Conservation (phyloP, 495 filamentous ascomycete species). For the Hyaloscypha hepaticicola region DNA sequence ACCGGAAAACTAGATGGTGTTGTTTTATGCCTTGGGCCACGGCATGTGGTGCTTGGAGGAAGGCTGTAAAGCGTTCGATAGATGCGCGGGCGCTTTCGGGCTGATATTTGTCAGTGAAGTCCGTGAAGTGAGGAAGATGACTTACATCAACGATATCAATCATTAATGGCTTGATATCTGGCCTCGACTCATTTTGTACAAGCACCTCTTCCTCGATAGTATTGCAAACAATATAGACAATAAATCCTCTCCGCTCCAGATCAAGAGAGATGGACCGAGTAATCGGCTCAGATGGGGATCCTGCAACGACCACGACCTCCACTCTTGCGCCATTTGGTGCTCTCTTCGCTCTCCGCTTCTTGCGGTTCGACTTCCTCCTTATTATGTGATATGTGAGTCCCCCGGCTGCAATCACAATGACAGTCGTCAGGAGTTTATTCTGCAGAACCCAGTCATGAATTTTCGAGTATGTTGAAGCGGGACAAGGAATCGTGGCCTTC, state of each 20-base stretch:
- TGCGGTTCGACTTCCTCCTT: slow-evolving; percentile 56
- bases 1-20: slow-evolving; percentile 71
- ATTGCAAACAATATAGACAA: slow-evolving; percentile 84
- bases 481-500: slow-evolving; percentile 31
- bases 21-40: slow-evolving; percentile 70
- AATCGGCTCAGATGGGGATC: slow-evolving; percentile 75
- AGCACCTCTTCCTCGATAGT: slow-evolving; percentile 77
- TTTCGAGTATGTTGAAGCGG: slow-evolving; percentile 43
- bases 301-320: slow-evolving; percentile 89
- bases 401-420: slow-evolving; percentile 65
- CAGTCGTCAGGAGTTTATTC: slow-evolving; percentile 68
- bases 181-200: slow-evolving; percentile 69
- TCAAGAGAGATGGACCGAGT: slow-evolving; percentile 79
- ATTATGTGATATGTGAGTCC: slow-evolving; percentile 66
- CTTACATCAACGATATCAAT: slow-evolving; percentile 77
- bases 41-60: slow-evolving; percentile 69
- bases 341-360: slow-evolving; percentile 70
- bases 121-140: slow-evolving; percentile 15
- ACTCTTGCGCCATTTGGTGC: slow-evolving; percentile 80
- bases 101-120: slow-evolving; percentile 36
- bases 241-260: slow-evolving; percentile 86
- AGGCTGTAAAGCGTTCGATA: slow-evolving; percentile 62
- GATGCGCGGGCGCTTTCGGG: slow-evolving; percentile 51
- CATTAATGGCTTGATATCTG: slow-evolving; percentile 77
- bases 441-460: slow-evolving; percentile 61